Evolutionary conservation across 2,329 filamentous ascomycete genomes (phyloP).

Genomic region (Calycina herbarum): DNA sequence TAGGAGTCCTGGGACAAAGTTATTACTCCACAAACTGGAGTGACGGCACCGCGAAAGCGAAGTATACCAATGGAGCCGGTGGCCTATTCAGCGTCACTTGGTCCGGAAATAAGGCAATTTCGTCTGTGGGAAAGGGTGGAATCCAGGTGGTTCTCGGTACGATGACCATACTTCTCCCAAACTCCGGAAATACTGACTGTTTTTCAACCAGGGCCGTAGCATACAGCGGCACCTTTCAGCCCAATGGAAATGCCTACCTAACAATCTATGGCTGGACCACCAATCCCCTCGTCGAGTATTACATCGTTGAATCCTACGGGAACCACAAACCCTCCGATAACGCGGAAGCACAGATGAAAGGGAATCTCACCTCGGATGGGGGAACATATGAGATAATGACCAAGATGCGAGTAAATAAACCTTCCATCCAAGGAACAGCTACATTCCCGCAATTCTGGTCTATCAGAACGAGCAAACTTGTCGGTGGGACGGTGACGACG

Average conservation of each 20-base stretch:
- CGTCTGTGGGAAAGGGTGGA: constrained; percentile 53
- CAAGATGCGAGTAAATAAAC: constrained; percentile 40
- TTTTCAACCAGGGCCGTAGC: constrained; percentile 39
- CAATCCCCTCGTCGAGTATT: constrained; percentile 40
- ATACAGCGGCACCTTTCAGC: constrained; percentile 44
- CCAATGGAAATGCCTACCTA: constrained; percentile 49
- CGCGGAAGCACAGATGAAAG: constrained; percentile 48
- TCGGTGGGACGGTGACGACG: constrained; percentile 50
- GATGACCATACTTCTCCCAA: neutral
- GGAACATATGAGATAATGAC: constrained; percentile 49
- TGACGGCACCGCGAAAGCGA: constrained; percentile 49
- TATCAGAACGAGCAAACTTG: constrained; percentile 50
- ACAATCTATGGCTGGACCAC: constrained; percentile 56
- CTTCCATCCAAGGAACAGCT: constrained; percentile 49
- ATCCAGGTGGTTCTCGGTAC: constrained; percentile 38
- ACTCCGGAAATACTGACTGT: too few species aligned
- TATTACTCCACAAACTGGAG: constrained; percentile 64
- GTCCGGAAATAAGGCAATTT: constrained; percentile 48
- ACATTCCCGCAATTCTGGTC: constrained; percentile 57
- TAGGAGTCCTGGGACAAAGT: constrained; percentile 38
- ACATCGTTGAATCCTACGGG: constrained; percentile 55
- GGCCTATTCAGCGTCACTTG: constrained; percentile 53
- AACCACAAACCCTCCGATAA: constrained; percentile 47
- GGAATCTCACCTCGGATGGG: constrained; percentile 52
- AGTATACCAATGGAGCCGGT: constrained; percentile 54